Evolutionary conservation across 169 alveolate species (phyloP), one percentile per base, ranked within the genome.

Genomic region (Neospora caninum): DNA sequence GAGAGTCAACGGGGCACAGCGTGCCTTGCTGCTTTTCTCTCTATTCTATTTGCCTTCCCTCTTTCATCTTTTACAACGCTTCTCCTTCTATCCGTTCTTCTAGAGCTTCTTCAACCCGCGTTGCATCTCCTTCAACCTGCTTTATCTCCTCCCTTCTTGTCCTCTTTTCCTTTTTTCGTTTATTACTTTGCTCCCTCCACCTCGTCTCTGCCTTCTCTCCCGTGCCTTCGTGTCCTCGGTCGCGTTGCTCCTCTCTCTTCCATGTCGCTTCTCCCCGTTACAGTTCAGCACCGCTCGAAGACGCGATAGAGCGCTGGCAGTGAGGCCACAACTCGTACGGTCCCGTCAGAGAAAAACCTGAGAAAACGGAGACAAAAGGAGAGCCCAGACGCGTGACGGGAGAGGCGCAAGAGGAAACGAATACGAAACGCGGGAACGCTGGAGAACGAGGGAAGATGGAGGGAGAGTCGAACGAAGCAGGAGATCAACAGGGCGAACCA

Each of bases 221-320:
- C 73, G 73, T 29, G n/a, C 34, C 0, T 27, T 64, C n/a, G 27
- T 53, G 27, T 53, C n/a, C 73, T 22, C 73, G 16, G 31, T 7
- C n/a, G 31, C 4, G 25, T 13, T 22, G 4, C 31, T 64, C n/a
- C 73, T 64, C 7, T 7, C 31, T 64, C 31, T 27, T 29, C 20
- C 73, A 29, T 7, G 7, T 1, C 0, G 7, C 25, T 4, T 64
- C 34, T 22, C 25, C 20, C 73, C 73, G 73, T 29, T 49, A 13
- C 58, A 4, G 58, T 7, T 80, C 41, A 91, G 84, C 94, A 91
- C 49, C 94, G 80, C 86, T 91, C 94, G 34, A 91, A 91, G 58
- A 91, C 94, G 31, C 94, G 86, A 43, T 91, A 91, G 49, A 91
- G 94, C 64, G 94, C 94, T 82, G 86, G 86, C 9, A 91, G 94